phyloP scores from a whole-genome alignment of 2,329 filamentous ascomycete genomes.

The Penicillium polonicum region DNA sequence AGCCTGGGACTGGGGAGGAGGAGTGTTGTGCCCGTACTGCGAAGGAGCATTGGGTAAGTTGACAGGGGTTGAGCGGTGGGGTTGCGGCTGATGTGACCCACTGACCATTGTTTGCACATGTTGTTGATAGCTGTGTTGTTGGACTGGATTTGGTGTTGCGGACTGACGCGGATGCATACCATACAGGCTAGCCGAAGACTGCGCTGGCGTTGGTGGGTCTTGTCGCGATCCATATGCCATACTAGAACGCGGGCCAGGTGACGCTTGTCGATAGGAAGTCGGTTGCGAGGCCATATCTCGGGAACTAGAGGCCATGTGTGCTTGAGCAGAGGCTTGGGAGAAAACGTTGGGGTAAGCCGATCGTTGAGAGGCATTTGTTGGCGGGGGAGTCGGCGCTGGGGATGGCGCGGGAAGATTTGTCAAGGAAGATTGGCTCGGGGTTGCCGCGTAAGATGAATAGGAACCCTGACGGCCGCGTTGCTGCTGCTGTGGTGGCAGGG shows the following conservation, averaged over 20 bases:
- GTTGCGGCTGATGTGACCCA: conserved; percentile 35
- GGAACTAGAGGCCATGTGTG: conserved; percentile 24
- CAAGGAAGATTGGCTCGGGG: conserved; percentile 27
- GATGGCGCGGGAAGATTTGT: conserved; percentile 33
- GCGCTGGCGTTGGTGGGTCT: conserved; percentile 32
- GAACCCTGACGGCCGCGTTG: conserved; percentile 30
- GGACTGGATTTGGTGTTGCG: conserved; percentile 23
- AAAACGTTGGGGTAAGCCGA: conserved; percentile 32
- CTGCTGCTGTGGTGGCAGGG: conserved; percentile 24
- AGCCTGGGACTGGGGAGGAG: conserved; percentile 32
- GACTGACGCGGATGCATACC: conserved; percentile 32
- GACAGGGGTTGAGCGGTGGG: conserved; percentile 34
- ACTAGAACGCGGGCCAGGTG: conserved; percentile 33
- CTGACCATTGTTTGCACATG: conserved; percentile 41
- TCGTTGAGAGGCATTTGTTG: conserved; percentile 31
- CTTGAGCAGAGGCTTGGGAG: conserved; percentile 29
- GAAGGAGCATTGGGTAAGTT: conserved; percentile 26
- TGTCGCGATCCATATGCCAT: conserved; percentile 34
- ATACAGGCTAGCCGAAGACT: conserved; percentile 31
- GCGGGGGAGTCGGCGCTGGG: conserved; percentile 36
- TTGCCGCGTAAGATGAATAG: conserved; percentile 31
- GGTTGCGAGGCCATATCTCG: conserved; percentile 34
- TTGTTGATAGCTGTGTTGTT: conserved; percentile 35
- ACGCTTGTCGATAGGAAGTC: conserved; percentile 24
- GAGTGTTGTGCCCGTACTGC: conserved; percentile 36